Conservation (phyloP, 805 yeast genomes). For the Candida glaebosa region DNA sequence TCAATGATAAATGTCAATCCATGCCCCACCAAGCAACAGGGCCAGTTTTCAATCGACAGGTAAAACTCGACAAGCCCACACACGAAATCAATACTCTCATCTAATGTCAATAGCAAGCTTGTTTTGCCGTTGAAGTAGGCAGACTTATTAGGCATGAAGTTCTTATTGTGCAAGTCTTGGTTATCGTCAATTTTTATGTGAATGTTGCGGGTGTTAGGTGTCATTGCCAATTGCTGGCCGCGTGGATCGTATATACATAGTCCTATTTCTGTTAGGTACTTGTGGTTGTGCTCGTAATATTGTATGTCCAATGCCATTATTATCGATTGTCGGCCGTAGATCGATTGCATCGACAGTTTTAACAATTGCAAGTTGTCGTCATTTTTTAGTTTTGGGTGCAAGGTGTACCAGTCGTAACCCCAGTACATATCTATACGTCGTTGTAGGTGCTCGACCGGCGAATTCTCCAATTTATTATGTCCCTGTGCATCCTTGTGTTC, state of each 20-base stretch:
- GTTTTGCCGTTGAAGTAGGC: conserved; percentile 48
- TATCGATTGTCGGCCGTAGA: conserved; percentile 22
- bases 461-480: conserved; percentile 1
- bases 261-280: conserved; percentile 54
- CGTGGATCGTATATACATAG: conserved; percentile 55
- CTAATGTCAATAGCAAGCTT: conserved; percentile 39
- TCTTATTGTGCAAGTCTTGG: conserved; percentile 43
- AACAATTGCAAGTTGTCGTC: not conserved
- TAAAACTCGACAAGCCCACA: conserved; percentile 45
- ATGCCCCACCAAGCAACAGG: conserved; percentile 51
- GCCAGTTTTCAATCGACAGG: conserved; percentile 15
- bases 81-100: conserved; percentile 34
- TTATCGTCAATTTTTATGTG: conserved; percentile 47
- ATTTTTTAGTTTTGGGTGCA: conserved; percentile 2
- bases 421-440: conserved; percentile 1
- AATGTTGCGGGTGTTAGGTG: conserved; percentile 38
- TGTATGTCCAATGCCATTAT: conserved; percentile 54
- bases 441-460: not conserved
- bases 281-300: conserved; percentile 47
- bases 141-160: conserved; percentile 52
- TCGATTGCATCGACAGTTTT: conserved; percentile 1
- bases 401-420: conserved; percentile 1
- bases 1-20: conserved; percentile 51
- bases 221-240: conserved; percentile 32
- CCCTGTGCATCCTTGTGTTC: not conserved